Base-by-base conservation (phyloP, 192 early-diverging fungal species). In the Phlyctochytrium arcticum region DNA sequence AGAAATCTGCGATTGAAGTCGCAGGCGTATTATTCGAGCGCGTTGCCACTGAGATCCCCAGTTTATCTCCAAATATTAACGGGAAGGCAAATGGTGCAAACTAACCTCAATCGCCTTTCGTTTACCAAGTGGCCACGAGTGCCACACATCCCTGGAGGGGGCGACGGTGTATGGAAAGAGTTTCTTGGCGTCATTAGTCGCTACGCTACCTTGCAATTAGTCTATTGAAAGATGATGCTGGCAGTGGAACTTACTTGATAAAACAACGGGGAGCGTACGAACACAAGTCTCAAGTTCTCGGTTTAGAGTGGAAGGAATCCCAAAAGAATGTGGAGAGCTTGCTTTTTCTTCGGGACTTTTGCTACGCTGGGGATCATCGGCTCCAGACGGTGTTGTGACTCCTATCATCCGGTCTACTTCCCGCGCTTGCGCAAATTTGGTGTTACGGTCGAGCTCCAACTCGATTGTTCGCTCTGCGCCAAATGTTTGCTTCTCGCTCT, bases 381-480 rank as follows among this genome's bases (percentile, higher is more conserved):
- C 47, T 39, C 46, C 12, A 36, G 6, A 30, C 21, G 48, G 36
- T 48, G 34, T 63, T 6, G 36, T 51, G 39, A 42, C 46, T 42
- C 54, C 31, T 49, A 39, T 53, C 61, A n/a, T 10, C 34, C 36
- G 32, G 21, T 34, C 72, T 21, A 57, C 57, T 31, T 53, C 36
- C n/a, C 51, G 48, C 17, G 54, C 21, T 49, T 67, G 56, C 21
- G 29, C 62, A 48, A 92, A 91, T 24, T 80, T 73, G 5, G 89
- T 92, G 57, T 89, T 83, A 35, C 91, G 85, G 70, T 95, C 92
- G 9, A 96, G 73, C 65, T 92, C 88, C 42, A 96, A 64, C 66
- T 95, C 94, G 32, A 90, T 81, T 31, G 82, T 79, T 36, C 80
- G 73, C 64, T 96, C 92, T 15, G 79, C 60, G 12, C 91, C 91